These are phyloP conservation scores for Stagonosporopsis vannaccii DNA, from an alignment of 2,329 filamentous ascomycete genomes.

Conservation along the genomic window DNA sequence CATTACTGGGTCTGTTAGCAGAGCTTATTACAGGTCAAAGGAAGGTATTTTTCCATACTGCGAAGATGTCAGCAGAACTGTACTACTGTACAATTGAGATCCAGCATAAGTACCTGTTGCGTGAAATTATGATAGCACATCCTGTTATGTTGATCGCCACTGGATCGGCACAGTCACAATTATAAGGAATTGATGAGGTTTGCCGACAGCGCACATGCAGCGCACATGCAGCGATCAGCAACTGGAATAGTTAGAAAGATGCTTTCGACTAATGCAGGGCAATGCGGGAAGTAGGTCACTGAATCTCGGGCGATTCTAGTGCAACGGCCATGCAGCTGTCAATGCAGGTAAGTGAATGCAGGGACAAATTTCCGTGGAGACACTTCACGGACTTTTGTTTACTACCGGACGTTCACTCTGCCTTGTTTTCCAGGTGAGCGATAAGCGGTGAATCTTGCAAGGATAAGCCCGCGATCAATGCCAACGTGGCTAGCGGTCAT, in stretches of 20 bases:
- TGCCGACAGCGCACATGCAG: not conserved
- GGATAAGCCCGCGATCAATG: slow-evolving; percentile 11
- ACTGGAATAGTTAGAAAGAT: not conserved
- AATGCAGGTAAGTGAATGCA: slow-evolving; percentile 6
- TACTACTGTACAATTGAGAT: not conserved
- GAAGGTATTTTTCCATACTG: not conserved
- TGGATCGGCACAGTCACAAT: not conserved
- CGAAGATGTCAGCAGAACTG: not conserved
- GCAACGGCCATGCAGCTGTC: slow-evolving; percentile 7
- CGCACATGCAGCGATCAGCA: not conserved
- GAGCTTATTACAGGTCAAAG: not conserved
- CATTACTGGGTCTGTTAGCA: slow-evolving; percentile 18
- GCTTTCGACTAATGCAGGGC: slow-evolving; percentile 7
- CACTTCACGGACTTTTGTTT: slow-evolving; percentile 2
- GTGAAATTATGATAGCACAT: slow-evolving; percentile 47
- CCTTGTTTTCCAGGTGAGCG: slow-evolving; percentile 13
- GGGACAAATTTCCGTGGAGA: not conserved
- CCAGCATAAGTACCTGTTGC: slow-evolving; percentile 25
- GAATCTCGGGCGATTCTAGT: not conserved
- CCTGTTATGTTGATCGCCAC: not conserved
- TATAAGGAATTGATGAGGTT: not conserved
- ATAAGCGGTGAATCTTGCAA: slow-evolving; percentile 19
- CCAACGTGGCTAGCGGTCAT: slow-evolving; percentile 20
- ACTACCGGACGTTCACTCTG: slow-evolving; percentile 5
- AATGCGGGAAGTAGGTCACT: not conserved